Percentiles rank a stretch among this genome's conserved stretches.
phyloP scores from a whole-genome alignment of 140 eudicot species.

The Cichorium intybus region DNA sequence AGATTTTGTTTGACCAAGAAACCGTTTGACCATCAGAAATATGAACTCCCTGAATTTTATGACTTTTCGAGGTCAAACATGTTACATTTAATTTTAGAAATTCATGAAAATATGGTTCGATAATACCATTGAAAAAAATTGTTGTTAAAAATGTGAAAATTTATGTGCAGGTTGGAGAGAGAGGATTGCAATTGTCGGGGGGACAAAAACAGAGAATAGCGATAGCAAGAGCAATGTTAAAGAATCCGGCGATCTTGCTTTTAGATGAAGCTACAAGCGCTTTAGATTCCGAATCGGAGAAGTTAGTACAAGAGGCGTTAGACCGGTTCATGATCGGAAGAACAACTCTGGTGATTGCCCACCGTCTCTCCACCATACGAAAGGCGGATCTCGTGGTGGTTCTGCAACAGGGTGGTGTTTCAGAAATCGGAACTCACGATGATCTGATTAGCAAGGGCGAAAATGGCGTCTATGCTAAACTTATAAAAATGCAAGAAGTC shows the following conservation, averaged over 20 bases:
- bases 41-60: slow-evolving; percentile 6
- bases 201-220: slow-evolving; percentile 94
- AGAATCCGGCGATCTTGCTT: slow-evolving; percentile 81
- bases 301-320: slow-evolving; percentile 84
- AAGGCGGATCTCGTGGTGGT: slow-evolving; percentile 91
- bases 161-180: slow-evolving; percentile 72
- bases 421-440: slow-evolving; percentile 79
- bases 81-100: not conserved
- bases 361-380: slow-evolving; percentile 86
- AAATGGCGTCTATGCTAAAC: slow-evolving; percentile 78
- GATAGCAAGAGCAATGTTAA: slow-evolving; percentile 88
- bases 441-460: slow-evolving; percentile 79
- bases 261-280: slow-evolving; percentile 96
- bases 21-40: slow-evolving; percentile 25
- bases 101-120: not conserved
- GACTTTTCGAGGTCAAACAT: slow-evolving; percentile 19
- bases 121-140: too few relatives aligned
- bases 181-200: slow-evolving; percentile 84
- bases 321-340: slow-evolving; percentile 89
- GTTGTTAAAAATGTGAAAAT: not conserved
- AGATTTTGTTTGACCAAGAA: slow-evolving; percentile 34
- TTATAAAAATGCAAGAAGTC: slow-evolving; percentile 77
- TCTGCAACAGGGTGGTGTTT: slow-evolving; percentile 72
- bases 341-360: slow-evolving; percentile 87
- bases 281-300: slow-evolving; percentile 87